These are phyloP conservation scores for Fusarium zealandicum DNA, from an alignment of 2,329 filamentous ascomycete species.

Conservation along the genomic window DNA sequence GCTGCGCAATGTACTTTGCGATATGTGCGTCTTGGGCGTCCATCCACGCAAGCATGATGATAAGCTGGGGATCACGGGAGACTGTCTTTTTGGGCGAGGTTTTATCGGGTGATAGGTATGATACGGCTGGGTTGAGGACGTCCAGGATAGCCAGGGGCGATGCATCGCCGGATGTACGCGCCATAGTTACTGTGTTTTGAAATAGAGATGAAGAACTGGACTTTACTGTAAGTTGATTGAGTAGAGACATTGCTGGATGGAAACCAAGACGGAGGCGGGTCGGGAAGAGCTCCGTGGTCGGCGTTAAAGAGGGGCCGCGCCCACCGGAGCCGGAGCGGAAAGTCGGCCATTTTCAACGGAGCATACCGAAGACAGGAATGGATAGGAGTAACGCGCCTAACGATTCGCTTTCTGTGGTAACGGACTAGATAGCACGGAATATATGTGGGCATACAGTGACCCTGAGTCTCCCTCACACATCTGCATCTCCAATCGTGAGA, in stretches of 20 bases:
- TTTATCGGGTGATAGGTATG: conserved; percentile 41
- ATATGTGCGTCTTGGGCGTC: conserved; percentile 58
- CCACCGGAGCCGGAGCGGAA: conserved; percentile 19
- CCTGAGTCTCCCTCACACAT: background rate
- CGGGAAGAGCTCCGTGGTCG: conserved; percentile 13
- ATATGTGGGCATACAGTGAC: too few relatives aligned
- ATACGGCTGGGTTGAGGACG: conserved; percentile 48
- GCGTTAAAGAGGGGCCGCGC: conserved; percentile 25
- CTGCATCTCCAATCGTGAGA: conserved; percentile 8
- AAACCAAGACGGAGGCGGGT: background rate
- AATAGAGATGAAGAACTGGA: background rate
- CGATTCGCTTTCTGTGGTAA: too few relatives aligned
- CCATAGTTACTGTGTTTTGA: conserved; percentile 40
- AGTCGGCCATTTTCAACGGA: background rate
- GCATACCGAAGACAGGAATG: too few relatives aligned
- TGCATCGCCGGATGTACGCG: conserved; percentile 4
- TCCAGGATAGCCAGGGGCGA: conserved; percentile 48
- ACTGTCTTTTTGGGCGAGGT: background rate
- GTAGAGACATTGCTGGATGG: background rate
- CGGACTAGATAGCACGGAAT: too few relatives aligned
- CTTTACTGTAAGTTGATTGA: too few relatives aligned
- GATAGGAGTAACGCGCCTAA: too few relatives aligned
- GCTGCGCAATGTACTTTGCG: conserved; percentile 57
- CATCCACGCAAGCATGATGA: conserved; percentile 60
- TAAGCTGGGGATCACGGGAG: conserved; percentile 52